A percentile compares a stretch with the other conserved stretches of the same genome.
Conservation (phyloP, 192 early-diverging fungal genomes). For the Umbelopsis sp. region DNA sequence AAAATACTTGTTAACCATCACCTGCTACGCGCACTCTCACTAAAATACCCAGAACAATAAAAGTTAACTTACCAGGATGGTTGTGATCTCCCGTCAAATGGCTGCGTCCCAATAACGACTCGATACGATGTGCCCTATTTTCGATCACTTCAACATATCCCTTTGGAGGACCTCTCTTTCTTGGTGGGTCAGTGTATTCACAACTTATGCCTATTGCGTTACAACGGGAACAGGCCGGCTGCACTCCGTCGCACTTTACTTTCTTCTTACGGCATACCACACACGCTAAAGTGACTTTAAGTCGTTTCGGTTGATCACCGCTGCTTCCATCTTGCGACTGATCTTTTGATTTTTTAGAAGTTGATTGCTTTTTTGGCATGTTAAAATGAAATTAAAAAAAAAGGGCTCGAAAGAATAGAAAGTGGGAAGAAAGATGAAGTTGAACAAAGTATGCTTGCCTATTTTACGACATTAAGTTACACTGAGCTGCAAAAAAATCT, state of each 20-base stretch:
- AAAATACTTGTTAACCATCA: background rate
- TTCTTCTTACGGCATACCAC: constrained; percentile 74
- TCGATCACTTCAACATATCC: constrained; percentile 84
- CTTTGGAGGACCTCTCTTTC: constrained; percentile 77
- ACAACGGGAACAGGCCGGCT: constrained; percentile 71
- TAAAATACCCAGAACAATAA: background rate
- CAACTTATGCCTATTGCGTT: constrained; percentile 63
- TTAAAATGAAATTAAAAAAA: background rate
- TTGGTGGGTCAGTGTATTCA: constrained; percentile 35
- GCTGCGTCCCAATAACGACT: constrained; percentile 56
- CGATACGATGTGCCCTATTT: constrained; percentile 69
- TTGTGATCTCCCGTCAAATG: background rate
- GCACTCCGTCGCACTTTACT: constrained; percentile 79
- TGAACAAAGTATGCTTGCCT: background rate
- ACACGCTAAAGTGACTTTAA: constrained; percentile 44
- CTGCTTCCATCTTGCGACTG: background rate
- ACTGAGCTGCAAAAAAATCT: background rate
- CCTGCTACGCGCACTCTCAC: background rate
- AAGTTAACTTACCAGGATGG: background rate
- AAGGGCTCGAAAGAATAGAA: background rate
- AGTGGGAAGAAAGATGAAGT: background rate
- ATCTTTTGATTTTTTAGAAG: constrained; percentile 7
- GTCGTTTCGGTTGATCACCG: constrained; percentile 23
- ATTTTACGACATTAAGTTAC: background rate
- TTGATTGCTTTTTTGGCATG: constrained; percentile 4